Base-by-base conservation (phyloP, 257 asterid genomes). In the Przewalskia tangutica region DNA sequence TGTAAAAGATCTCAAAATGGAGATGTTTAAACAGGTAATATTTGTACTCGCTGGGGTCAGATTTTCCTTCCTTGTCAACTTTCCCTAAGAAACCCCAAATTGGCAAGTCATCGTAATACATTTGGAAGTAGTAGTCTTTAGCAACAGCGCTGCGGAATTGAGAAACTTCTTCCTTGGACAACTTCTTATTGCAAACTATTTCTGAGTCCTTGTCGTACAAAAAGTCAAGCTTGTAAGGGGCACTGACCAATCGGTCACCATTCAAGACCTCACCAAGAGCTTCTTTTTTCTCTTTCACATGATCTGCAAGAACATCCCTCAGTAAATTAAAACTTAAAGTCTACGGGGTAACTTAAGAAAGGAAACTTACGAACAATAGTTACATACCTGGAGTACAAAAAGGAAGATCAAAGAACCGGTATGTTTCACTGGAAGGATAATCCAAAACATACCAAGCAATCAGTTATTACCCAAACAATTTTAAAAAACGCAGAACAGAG, bases 361-460 rank as follows among this genome's bases (percentile, higher is more conserved):
- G 27, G 60, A 23, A 44, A 80, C 83, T 46, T 51, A 18, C 13
- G 36, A 77, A 32, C 38, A 81, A 79, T 58, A 77, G 67, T 76
- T 27, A 16, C 70, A 50, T 80, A 91, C 95, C 95, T 89, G 94
- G 91, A 18, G 86, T 58, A 86, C 96, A 91, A 85, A 91, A 91
- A 13, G 94, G 96, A 79, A 91, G 96, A 85, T 91, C 96, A 63
- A 91, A 91, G 86, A 83, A 91, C 34, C 96, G 89, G 85, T 91
- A 90, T 11, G 96, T 91, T 82, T 91, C 96, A 56, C 96, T 91
- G 89, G 46, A 85, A 88, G 46, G 80, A 58, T 23, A 71, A 67
- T 48, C 56, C 82, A 51, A 77, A 82, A 12, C 4, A 46, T 16
- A 40, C 59, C 20, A 58, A 11, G 17, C 64, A 67, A 50, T 70